Conservation (phyloP, 2,329 filamentous ascomycete species). For the Aspergillus latus region DNA sequence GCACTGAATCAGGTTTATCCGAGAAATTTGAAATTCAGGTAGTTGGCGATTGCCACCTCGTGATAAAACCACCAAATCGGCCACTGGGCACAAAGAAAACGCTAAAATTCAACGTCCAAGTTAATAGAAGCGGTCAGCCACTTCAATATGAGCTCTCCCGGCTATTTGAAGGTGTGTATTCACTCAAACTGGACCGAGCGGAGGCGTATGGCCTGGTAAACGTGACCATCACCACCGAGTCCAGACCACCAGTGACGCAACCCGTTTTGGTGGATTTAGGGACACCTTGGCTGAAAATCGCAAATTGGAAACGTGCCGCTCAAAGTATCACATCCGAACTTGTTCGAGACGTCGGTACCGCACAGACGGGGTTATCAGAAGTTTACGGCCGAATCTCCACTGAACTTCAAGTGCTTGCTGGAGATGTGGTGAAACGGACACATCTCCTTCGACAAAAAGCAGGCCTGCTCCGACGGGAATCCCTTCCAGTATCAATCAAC, state of each 20-base stretch:
- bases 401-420: conserved; percentile 40
- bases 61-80: conserved; percentile 51
- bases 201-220: conserved; percentile 52
- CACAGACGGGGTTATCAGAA: conserved; percentile 41
- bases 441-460: conserved; percentile 35
- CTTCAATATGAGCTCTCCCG: conserved; percentile 49
- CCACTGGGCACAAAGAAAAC: conserved; percentile 46
- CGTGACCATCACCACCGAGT: conserved; percentile 46
- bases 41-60: conserved; percentile 55
- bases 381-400: conserved; percentile 40
- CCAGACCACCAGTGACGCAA: conserved; percentile 37
- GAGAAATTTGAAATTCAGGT: conserved; percentile 52
- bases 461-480: conserved; percentile 26
- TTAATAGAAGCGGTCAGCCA: conserved; percentile 44
- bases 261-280: conserved; percentile 45
- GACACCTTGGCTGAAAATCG: conserved; percentile 49
- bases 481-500: conserved; percentile 24
- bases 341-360: conserved; percentile 36
- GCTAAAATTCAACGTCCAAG: conserved; percentile 50
- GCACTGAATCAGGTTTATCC: conserved; percentile 28
- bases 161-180: conserved; percentile 56
- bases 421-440: conserved; percentile 37
- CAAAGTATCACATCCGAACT: conserved; percentile 37
- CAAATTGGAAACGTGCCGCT: conserved; percentile 47
- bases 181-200: conserved; percentile 50